These are phyloP conservation scores for Xerocomus nothofagi DNA, from an alignment of 1,284 basidiomycete species.

Conservation along the genomic window DNA sequence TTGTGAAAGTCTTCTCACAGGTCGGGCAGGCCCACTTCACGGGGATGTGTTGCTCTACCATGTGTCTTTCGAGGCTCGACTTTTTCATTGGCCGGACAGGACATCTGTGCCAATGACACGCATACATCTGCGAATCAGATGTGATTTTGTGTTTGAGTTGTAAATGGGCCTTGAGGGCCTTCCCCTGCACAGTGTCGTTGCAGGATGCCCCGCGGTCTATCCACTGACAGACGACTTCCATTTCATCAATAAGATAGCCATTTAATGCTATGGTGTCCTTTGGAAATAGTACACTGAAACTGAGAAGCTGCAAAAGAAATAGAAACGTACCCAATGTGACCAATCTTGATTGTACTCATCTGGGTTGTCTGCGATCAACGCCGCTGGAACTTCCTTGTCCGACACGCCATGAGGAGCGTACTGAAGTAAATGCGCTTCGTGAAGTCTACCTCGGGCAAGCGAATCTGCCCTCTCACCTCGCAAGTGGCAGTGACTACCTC, in stretches of 20 bases:
- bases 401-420: neutral
- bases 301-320: neutral
- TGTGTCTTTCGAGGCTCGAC: slow-evolving; percentile 7
- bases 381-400: neutral
- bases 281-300: neutral
- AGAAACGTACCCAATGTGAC: slow-evolving; percentile 4
- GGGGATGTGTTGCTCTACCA: slow-evolving; percentile 2
- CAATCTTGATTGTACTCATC: slow-evolving; percentile 1
- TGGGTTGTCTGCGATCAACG: neutral
- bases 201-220: neutral
- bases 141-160: neutral
- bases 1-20: slow-evolving; percentile 7
- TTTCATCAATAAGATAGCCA: neutral
- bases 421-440: neutral
- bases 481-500: neutral
- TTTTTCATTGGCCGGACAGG: neutral
- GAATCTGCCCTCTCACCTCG: neutral
- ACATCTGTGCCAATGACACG: slow-evolving; percentile 3
- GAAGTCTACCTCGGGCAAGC: neutral
- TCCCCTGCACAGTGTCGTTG: neutral
- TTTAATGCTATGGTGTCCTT: slow-evolving; percentile 13
- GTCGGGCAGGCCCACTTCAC: slow-evolving; percentile 5
- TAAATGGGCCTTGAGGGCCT: slow-evolving; percentile 3
- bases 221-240: slow-evolving; percentile 1
- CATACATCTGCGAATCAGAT: neutral